Evolutionary conservation across 495 filamentous ascomycete species (phyloP).

Genomic region (Tuber umbilicatum): DNA sequence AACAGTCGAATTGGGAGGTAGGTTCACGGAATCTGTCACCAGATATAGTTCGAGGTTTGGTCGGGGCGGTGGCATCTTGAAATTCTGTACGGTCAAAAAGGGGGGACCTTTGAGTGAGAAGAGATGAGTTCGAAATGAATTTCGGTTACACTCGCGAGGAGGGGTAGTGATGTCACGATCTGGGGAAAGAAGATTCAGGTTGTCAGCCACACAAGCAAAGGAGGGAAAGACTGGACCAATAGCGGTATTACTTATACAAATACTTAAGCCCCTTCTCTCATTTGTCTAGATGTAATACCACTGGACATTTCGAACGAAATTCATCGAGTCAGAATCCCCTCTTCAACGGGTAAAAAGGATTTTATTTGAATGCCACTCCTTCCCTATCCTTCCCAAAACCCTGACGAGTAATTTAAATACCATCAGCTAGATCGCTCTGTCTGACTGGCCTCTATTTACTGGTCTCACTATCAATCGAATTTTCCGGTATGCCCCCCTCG

Average conservation of each 20-base stretch:
- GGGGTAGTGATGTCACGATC: slow-evolving; percentile 4
- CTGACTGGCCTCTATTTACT: background rate
- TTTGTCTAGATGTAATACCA: background rate
- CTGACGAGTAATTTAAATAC: background rate
- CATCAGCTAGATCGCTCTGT: background rate
- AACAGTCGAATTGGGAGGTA: slow-evolving; percentile 61
- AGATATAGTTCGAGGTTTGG: slow-evolving; percentile 66
- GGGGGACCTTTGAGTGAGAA: background rate
- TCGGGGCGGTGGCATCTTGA: slow-evolving; percentile 16
- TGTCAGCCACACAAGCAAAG: background rate
- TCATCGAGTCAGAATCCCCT: background rate
- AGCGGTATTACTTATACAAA: background rate
- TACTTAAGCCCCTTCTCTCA: background rate
- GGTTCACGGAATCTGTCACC: slow-evolving; percentile 83
- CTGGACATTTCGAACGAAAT: background rate
- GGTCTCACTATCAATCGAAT: background rate
- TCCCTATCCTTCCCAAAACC: background rate
- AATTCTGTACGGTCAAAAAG: background rate
- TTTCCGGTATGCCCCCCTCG: background rate
- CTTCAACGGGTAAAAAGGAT: background rate
- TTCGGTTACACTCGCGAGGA: background rate
- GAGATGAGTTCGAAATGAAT: background rate
- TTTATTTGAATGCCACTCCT: background rate
- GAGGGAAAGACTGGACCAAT: background rate
- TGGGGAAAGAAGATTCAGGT: background rate